phyloP scores from a whole-genome alignment of 1,139 yeast genomes.

The Scheffersomyces illinoinensis region DNA sequence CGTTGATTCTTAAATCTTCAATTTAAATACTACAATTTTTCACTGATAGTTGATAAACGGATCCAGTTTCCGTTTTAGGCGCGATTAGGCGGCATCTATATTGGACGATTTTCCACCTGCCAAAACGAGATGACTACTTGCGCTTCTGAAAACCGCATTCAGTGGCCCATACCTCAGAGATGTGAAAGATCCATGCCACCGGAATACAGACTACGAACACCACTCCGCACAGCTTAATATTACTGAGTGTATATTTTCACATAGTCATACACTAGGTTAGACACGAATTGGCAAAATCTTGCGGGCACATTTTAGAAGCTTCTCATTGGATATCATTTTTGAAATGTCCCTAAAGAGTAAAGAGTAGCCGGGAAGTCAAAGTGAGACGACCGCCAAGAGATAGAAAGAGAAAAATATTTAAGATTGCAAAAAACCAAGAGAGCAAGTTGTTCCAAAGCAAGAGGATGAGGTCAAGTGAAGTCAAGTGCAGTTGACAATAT shows the following conservation, averaged over 20 bases:
- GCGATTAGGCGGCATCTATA: not conserved
- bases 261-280: not conserved
- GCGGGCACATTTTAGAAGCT: too few relatives aligned
- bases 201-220: not conserved
- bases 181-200: too few relatives aligned
- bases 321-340: not conserved
- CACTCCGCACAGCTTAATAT: too few relatives aligned
- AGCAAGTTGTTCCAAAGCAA: too few relatives aligned
- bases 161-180: not conserved
- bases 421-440: too few relatives aligned
- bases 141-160: not conserved
- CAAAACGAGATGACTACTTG: not conserved
- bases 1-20: not conserved
- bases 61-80: not conserved
- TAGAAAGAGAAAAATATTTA: too few relatives aligned
- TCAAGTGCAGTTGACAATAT: too few relatives aligned
- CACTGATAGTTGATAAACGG: not conserved
- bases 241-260: not conserved
- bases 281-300: too few relatives aligned
- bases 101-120: not conserved
- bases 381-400: not conserved
- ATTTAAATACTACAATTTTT: too few relatives aligned
- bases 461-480: too few relatives aligned
- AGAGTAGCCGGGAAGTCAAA: not conserved
- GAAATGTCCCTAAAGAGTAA: not conserved